Percentiles rank a stretch among this genome's conserved stretches.
phyloP scores from a whole-genome alignment of 768 basidiomycete species.

The Kwoniella dendrophila region DNA sequence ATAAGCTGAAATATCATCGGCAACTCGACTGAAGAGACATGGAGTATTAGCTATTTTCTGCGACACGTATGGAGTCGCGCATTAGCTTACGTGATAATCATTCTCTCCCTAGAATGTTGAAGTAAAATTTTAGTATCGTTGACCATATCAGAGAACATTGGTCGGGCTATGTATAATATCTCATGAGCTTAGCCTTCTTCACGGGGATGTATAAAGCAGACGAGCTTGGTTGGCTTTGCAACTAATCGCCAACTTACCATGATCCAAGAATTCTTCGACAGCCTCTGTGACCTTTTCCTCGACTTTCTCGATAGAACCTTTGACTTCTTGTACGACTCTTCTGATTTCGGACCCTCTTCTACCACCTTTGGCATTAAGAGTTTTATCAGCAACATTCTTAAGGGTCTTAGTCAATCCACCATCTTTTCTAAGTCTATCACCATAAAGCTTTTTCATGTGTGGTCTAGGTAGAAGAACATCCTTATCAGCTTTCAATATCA shows the following conservation, averaged over 20 bases:
- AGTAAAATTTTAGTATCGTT: slow-evolving; percentile 89
- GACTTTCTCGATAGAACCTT: slow-evolving; percentile 92
- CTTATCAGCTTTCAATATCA: not conserved
- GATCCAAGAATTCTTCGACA: slow-evolving; percentile 89
- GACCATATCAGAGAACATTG: slow-evolving; percentile 82
- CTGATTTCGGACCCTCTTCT: slow-evolving; percentile 79
- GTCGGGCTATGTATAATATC: slow-evolving; percentile 65
- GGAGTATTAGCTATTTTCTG: not conserved
- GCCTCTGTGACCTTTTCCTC: slow-evolving; percentile 90
- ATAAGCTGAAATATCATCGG: slow-evolving; percentile 75
- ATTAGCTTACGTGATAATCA: slow-evolving; percentile 81
- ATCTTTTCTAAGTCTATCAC: slow-evolving; percentile 87
- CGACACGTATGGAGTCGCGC: not conserved
- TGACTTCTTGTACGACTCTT: slow-evolving; percentile 84
- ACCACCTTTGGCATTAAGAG: slow-evolving; percentile 73
- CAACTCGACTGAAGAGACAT: slow-evolving; percentile 65
- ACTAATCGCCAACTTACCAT: slow-evolving; percentile 65
- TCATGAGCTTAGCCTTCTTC: no score
- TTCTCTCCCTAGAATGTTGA: slow-evolving; percentile 83
- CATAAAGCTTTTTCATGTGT: slow-evolving; percentile 97
- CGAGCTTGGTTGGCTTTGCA: no score
- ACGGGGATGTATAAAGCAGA: no score
- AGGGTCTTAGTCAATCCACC: slow-evolving; percentile 98
- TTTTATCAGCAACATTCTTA: slow-evolving; percentile 80
- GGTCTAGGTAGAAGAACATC: slow-evolving; percentile 63